Evolutionary conservation across 2,329 filamentous ascomycete species (phyloP).

Genomic region (Colletotrichum sp.): DNA sequence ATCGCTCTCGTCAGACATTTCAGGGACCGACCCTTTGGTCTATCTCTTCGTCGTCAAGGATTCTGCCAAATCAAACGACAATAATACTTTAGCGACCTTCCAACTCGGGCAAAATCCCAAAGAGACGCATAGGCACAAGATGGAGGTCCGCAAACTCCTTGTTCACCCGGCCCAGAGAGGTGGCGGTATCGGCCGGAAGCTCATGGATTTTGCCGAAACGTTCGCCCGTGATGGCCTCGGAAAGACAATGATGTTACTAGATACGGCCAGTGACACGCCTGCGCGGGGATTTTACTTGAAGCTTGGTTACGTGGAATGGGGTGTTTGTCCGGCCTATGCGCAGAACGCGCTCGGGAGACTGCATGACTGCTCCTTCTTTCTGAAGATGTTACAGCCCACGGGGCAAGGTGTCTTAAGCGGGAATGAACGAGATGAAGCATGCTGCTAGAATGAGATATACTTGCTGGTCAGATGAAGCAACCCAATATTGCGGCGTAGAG

Average conservation of each 20-base stretch:
- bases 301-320: not conserved
- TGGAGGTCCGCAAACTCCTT: not conserved
- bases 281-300: not conserved
- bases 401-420: not conserved
- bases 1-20: not conserved
- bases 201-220: not conserved
- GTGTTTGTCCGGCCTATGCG: not conserved
- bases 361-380: not conserved
- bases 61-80: not conserved
- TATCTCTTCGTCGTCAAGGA: not conserved
- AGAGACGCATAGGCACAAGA: not conserved
- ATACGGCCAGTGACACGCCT: not conserved
- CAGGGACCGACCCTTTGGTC: not conserved
- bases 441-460: not conserved
- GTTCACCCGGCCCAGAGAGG: not conserved
- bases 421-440: rapidly evolving
- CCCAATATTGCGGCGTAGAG: not conserved
- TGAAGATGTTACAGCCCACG: not conserved
- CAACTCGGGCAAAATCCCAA: not conserved
- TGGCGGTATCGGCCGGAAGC: not conserved
- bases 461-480: not conserved
- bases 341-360: not conserved
- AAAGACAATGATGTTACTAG: not conserved
- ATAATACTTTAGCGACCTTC: not conserved
- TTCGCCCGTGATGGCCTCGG: not conserved